Base-by-base conservation (phyloP, 345 rosid species). In the Psidium friedrichsthalianum region DNA sequence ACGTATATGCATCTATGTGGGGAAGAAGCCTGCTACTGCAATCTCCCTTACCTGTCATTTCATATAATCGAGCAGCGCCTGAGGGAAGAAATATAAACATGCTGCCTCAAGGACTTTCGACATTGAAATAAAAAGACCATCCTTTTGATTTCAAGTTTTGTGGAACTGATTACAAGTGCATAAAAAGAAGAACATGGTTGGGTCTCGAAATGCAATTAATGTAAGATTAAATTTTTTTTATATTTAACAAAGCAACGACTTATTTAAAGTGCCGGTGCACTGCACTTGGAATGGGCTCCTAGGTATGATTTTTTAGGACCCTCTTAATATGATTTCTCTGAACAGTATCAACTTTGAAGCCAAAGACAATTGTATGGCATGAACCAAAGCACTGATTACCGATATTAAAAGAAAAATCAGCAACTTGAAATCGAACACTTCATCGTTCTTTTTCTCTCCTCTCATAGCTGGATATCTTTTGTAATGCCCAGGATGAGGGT, bases 401-500 rank as follows among this genome's bases (percentile, higher is more conserved):
- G 24, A 18, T 36, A 69, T 18, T 32, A 69, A 69, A 69, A 32
- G 44, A 64, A 64, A 32, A 32, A 7, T 32, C 40, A 69, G 42
- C 80, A 69, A 69, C 80, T 18, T 69, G 80, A 69, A 18, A 36
- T 36, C 25, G 1, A 18, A 69, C 80, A 36, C 14, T 69, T 36
- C 47, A 21, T 69, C 47, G 36, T 36, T 36, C 80, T 42, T 69
- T 69, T 69, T 69, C 51, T 69, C 47, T 0, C 3, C 47, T 9
- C 80, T 69, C 80, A 36, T 69, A 24, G 36, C 80, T 36, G 24
- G 47, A 69, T 69, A 10, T 59, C 51, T 51, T 32, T 14, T 51
- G 12, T 52, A 7, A 61, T 84, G 9, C 49, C 82, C 86, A 91
- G 93, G 51, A 69, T 47, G 89, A 84, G 55, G 47, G 86, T 32